Evolutionary conservation across 331 rosid species (phyloP).

Genomic region (Acacia concinna): DNA sequence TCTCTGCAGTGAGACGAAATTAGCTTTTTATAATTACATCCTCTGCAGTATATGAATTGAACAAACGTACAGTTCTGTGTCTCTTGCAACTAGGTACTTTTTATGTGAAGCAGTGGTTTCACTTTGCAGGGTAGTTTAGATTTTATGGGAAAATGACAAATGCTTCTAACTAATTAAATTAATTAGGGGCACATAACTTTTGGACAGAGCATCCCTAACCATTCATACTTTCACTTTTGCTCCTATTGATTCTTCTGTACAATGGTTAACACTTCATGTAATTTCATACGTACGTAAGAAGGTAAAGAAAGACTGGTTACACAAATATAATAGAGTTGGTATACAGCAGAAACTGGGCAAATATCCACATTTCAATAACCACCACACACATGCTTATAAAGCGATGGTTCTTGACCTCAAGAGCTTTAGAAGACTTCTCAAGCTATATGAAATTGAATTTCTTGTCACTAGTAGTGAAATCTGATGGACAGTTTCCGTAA

Average conservation of each 20-base stretch:
- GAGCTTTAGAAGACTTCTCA: not conserved
- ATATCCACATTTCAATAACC: not conserved
- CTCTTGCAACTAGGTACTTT: not conserved
- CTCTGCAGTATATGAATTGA: not conserved
- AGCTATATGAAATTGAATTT: not conserved
- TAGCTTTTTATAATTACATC: not conserved
- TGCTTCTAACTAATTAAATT: no score
- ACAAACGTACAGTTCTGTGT: not conserved
- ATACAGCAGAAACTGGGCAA: not conserved
- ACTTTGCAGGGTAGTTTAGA: no score
- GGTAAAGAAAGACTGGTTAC: not conserved
- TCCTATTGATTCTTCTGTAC: no score
- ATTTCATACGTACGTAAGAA: not conserved
- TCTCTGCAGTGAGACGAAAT: not conserved
- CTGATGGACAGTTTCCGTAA: not conserved
- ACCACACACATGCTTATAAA: not conserved
- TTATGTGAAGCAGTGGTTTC: no score
- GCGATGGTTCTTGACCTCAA: not conserved
- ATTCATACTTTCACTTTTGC: no score
- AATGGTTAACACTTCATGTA: no score
- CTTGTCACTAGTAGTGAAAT: not conserved
- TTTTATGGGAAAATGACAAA: no score
- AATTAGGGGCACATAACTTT: no score
- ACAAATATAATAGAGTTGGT: not conserved
- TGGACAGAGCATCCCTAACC: no score